phyloP scores from a whole-genome alignment of 306 rosid species.

The Luffa acutangula region DNA sequence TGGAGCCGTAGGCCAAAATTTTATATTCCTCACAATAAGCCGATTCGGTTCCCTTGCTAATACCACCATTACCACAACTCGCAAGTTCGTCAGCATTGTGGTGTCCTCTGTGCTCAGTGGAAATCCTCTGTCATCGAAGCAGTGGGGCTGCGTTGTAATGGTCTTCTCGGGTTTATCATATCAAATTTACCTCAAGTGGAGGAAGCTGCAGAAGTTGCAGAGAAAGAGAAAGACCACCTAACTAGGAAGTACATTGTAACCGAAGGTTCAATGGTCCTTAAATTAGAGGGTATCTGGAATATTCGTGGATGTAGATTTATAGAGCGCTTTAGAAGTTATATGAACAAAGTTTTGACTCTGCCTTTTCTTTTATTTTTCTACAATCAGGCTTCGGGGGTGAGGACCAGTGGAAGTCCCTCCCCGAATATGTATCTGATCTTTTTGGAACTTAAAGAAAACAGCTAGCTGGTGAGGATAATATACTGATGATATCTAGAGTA shows the following conservation, averaged over 20 bases:
- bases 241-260: constrained; percentile 18
- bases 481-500: not conserved
- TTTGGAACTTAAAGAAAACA: not conserved
- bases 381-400: not conserved
- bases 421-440: not conserved
- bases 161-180: constrained; percentile 91
- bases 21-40: constrained; percentile 89
- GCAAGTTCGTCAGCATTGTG: constrained; percentile 94
- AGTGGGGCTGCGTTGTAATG: constrained; percentile 85
- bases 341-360: constrained; percentile 6
- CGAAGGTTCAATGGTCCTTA: constrained; percentile 18
- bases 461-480: not conserved
- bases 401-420: not conserved
- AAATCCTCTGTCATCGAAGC: constrained; percentile 80
- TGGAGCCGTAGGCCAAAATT: constrained; percentile 97
- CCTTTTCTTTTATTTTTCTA: not conserved
- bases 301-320: constrained; percentile 34
- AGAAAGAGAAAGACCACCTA: constrained; percentile 72
- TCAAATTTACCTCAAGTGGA: constrained; percentile 93
- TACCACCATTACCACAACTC: constrained; percentile 95
- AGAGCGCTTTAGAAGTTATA: constrained; percentile 9
- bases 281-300: constrained; percentile 23
- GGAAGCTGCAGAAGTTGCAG: constrained; percentile 62
- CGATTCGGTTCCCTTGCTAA: constrained; percentile 87
- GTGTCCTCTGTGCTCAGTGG: constrained; percentile 88